Evolutionary conservation across 2,329 filamentous ascomycete genomes (phyloP).

Genomic region (Calonectria naviculata): DNA sequence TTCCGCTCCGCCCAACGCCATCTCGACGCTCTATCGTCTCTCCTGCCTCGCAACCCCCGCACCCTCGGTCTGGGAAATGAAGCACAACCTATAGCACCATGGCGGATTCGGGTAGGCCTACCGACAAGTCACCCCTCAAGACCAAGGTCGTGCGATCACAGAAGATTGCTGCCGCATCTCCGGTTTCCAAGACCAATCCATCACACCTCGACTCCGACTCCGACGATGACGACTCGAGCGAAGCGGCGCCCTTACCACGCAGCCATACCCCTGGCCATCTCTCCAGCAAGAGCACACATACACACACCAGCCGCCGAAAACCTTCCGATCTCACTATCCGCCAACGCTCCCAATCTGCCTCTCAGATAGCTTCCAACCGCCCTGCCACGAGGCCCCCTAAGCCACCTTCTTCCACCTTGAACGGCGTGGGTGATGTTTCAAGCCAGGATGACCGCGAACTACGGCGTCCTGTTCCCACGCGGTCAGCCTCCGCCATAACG

Average conservation of each 20-base stretch:
- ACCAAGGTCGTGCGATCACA: constrained; percentile 60
- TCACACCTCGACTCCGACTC: constrained; percentile 50
- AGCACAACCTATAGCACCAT: constrained; percentile 47
- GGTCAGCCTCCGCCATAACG: constrained; percentile 65
- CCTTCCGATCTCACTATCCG: constrained; percentile 64
- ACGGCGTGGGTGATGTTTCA: constrained; percentile 34
- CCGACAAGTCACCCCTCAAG: constrained; percentile 48
- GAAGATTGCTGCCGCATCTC: constrained; percentile 56
- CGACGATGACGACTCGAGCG: constrained; percentile 48
- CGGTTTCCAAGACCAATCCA: constrained; percentile 42
- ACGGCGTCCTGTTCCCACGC: constrained; percentile 57
- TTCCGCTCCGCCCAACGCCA: constrained; percentile 6
- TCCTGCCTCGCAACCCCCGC: constrained; percentile 16
- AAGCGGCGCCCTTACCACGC: constrained; percentile 57
- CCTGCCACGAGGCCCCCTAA: constrained; percentile 41
- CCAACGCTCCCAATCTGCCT: constrained; percentile 64
- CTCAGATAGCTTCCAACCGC: constrained; percentile 45
- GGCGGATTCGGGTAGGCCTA: constrained; percentile 53
- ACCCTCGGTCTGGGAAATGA: constrained; percentile 43
- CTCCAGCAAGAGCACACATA: constrained; percentile 65
- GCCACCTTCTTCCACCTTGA: constrained; percentile 39
- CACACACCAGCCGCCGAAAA: constrained; percentile 59
- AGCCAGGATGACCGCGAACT: constrained; percentile 41
- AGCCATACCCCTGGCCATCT: constrained; percentile 73
- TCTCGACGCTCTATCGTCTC: constrained; percentile 18